phyloP scores from a whole-genome alignment of 257 asterid species.

The Haberlea rhodopensis region DNA sequence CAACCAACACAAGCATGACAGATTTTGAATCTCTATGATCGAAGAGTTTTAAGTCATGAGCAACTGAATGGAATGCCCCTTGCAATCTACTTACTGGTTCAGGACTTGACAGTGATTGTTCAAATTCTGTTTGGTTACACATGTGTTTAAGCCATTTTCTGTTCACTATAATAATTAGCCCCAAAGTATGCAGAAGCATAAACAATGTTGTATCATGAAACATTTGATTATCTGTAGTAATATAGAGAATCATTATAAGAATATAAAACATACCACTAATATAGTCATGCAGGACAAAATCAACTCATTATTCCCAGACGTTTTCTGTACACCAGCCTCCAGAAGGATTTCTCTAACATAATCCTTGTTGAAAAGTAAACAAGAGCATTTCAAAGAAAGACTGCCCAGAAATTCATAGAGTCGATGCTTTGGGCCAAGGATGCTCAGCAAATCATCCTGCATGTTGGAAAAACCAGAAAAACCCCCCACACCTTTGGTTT shows the following conservation, averaged over 20 bases:
- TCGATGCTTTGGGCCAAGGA: conserved; percentile 74
- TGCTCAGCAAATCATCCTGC: conserved; percentile 64
- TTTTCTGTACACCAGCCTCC: conserved; percentile 68
- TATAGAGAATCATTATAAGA: conserved; percentile 21
- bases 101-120: too few relatives aligned
- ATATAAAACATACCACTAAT: conserved; percentile 69
- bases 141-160: too few relatives aligned
- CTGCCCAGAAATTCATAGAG: conserved; percentile 73
- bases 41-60: too few relatives aligned
- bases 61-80: too few relatives aligned
- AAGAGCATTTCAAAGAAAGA: conserved; percentile 83
- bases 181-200: too few relatives aligned
- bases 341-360: conserved; percentile 74
- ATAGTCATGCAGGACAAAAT: conserved; percentile 88
- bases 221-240: conserved; percentile 18
- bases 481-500: conserved; percentile 19
- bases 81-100: too few relatives aligned
- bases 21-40: conserved; percentile 7
- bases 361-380: conserved; percentile 84
- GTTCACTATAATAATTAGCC: too few relatives aligned
- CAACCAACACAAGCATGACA: too few relatives aligned
- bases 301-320: conserved; percentile 66
- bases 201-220: too few relatives aligned
- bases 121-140: too few relatives aligned
- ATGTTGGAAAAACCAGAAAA: conserved; percentile 31